Evolutionary conservation across 257 asterid genomes (phyloP).

Genomic region (Cruciata laevipes): DNA sequence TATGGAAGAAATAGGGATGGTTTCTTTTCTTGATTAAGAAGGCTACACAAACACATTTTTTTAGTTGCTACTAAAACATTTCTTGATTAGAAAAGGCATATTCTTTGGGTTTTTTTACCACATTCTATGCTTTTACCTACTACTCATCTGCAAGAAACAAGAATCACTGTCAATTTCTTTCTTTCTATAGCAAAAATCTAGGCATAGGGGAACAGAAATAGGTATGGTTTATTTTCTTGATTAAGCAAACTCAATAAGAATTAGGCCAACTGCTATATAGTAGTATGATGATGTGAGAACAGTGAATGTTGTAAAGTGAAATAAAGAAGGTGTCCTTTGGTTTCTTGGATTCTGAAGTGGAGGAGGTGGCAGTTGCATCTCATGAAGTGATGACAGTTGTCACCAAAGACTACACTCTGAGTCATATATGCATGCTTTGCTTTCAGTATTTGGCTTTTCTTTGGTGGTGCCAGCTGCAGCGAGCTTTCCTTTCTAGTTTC

Average conservation of each 20-base stretch:
- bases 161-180: not conserved
- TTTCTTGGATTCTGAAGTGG: constrained; percentile 9
- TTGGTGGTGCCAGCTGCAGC: not conserved
- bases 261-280: not conserved
- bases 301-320: not conserved
- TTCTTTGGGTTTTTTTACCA: too few species aligned
- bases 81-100: too few species aligned
- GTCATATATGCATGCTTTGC: not conserved
- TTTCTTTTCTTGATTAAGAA: not conserved
- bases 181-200: constrained; percentile 8
- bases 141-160: not conserved
- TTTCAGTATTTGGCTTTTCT: not conserved
- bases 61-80: too few species aligned
- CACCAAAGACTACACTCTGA: constrained; percentile 15
- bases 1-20: too few species aligned
- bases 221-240: not conserved
- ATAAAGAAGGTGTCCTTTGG: not conserved
- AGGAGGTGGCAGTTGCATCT: not conserved
- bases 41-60: not conserved
- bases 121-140: too few species aligned
- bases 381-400: constrained; percentile 17
- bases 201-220: not conserved
- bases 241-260: not conserved
- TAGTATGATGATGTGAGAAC: not conserved
- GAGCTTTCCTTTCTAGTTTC: not conserved